phyloP scores from a whole-genome alignment of 2,329 filamentous ascomycete genomes.

The Macrophomina pseudophaseolina region DNA sequence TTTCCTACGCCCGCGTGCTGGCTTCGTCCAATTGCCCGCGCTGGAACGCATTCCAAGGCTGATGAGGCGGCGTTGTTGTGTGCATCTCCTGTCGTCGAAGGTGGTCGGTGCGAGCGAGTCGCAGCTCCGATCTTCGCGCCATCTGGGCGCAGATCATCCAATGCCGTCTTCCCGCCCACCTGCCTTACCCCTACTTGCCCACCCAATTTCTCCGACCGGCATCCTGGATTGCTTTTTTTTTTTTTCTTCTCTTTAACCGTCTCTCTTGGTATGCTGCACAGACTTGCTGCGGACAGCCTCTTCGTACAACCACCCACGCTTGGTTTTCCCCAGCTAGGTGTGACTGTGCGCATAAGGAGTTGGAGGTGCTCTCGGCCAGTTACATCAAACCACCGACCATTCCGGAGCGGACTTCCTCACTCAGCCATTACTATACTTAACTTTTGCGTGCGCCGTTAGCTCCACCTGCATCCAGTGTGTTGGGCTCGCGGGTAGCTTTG shows the following conservation, averaged over 20 bases:
- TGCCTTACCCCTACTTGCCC: neutral
- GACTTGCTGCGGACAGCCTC: neutral
- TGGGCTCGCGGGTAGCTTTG: neutral
- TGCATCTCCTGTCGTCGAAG: neutral
- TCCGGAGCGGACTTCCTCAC: neutral
- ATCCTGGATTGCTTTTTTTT: neutral
- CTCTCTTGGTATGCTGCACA: neutral
- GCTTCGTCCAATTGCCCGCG: neutral
- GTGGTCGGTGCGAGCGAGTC: constrained; percentile 7
- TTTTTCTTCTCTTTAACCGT: neutral
- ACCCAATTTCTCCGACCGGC: constrained; percentile 1
- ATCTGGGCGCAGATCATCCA: constrained; percentile 12
- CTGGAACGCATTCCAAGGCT: neutral
- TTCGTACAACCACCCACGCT: neutral
- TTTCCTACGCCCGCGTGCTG: neutral
- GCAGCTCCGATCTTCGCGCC: neutral
- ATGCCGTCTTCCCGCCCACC: neutral
- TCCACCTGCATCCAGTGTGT: neutral
- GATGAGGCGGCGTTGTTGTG: neutral
- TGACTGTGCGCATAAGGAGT: too few species aligned
- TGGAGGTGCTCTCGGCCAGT: too few species aligned
- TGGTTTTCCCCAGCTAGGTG: neutral
- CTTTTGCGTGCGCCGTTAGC: neutral
- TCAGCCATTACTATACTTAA: neutral
- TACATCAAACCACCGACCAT: neutral